phyloP scores from a whole-genome alignment of 2,329 filamentous ascomycete genomes.

The Neonectria punicea region DNA sequence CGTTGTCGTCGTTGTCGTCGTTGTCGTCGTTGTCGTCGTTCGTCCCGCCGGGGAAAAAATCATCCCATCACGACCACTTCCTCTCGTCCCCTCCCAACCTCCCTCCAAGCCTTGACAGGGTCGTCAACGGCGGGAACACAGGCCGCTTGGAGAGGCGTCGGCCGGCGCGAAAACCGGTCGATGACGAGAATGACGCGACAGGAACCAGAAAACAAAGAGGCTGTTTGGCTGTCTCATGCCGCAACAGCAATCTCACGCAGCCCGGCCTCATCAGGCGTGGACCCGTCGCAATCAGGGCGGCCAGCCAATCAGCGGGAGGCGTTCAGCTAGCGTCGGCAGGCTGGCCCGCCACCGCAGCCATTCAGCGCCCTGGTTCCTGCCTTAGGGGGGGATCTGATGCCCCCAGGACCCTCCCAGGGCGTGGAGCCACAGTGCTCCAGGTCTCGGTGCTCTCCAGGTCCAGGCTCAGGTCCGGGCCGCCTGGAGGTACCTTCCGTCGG shows the following conservation, averaged over 20 bases:
- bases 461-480: not conserved
- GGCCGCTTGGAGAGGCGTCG: not conserved
- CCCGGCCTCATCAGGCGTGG: conserved; percentile 40
- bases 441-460: not conserved
- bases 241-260: conserved; percentile 42
- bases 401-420: not conserved
- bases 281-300: conserved; percentile 37
- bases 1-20: not conserved
- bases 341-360: conserved; percentile 32
- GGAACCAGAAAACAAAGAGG: conserved; percentile 28
- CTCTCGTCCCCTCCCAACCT: not conserved
- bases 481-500: not conserved
- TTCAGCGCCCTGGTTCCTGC: conserved; percentile 35
- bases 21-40: not conserved
- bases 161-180: conserved; percentile 2
- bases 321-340: conserved; percentile 24
- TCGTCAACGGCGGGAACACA: not conserved
- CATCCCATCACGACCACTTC: not conserved
- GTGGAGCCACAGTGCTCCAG: conserved; percentile 10
- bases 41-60: not conserved
- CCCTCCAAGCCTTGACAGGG: not conserved
- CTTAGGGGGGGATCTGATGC: conserved; percentile 16
- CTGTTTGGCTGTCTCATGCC: conserved; percentile 39
- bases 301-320: conserved; percentile 32
- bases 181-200: conserved; percentile 7